Percentiles rank a stretch among this genome's conserved stretches.
These are phyloP conservation scores for Fusarium begoniae DNA, from an alignment of 2,329 filamentous ascomycete species.

Conservation along the genomic window DNA sequence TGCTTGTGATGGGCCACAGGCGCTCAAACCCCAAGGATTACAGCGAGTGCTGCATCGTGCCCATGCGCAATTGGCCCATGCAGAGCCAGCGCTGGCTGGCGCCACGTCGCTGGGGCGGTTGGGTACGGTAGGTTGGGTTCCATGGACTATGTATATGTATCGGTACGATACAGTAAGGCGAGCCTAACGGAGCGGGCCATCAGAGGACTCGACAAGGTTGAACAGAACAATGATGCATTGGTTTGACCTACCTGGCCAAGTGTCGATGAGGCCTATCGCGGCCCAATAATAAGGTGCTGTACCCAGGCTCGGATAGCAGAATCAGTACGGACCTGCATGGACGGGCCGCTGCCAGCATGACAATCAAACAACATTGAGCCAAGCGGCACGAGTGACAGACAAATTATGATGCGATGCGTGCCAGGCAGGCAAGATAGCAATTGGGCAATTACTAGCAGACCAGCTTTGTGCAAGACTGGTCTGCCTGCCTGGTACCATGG, in stretches of 20 bases:
- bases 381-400: slow-evolving; percentile 23
- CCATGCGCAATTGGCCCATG: slow-evolving; percentile 45
- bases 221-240: slow-evolving; percentile 29
- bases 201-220: slow-evolving; percentile 27
- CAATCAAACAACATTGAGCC: slow-evolving; percentile 12
- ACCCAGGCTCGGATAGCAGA: slow-evolving; percentile 17
- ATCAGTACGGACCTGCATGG: slow-evolving; percentile 35
- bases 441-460: background rate
- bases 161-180: slow-evolving; percentile 30
- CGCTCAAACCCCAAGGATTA: slow-evolving; percentile 35
- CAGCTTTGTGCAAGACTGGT: background rate
- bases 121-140: slow-evolving; percentile 39
- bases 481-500: background rate
- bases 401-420: slow-evolving; percentile 5
- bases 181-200: slow-evolving; percentile 31
- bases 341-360: slow-evolving; percentile 37
- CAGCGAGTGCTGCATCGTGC: slow-evolving; percentile 40
- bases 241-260: slow-evolving; percentile 13
- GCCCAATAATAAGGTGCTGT: slow-evolving; percentile 39
- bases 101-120: slow-evolving; percentile 43
- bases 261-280: slow-evolving; percentile 40
- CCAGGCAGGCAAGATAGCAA: slow-evolving; percentile 2
- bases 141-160: background rate
- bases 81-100: slow-evolving; percentile 36
- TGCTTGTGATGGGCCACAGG: slow-evolving; percentile 34